Evolutionary conservation across 768 basidiomycete genomes (phyloP), one percentile per base, ranked within the genome.

Genomic region (Suillus subalutaceus): DNA sequence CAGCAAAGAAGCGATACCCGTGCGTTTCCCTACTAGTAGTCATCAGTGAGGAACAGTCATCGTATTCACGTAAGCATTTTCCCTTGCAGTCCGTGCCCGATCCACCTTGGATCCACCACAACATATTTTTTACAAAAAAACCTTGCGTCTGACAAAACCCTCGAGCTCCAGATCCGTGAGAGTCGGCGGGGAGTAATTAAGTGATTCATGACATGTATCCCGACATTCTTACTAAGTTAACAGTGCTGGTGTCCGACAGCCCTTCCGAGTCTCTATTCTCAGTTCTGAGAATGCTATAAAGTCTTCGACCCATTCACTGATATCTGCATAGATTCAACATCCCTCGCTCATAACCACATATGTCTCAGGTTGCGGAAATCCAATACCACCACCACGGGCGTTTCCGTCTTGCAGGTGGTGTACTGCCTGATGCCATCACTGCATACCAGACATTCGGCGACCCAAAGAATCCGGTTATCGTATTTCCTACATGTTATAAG

Each of bases 401-500:
- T 30, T 83, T 87, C 70, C 77, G 71, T n/a, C 81, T 87, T 44
- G 73, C 82, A 62, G 86, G 87, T 12, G 87, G 87, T 15, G 74
- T 84, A 3, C 72, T 88, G 23, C 86, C 87, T 4, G 81, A 86
- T 65, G 86, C 87, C 8, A 70, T 86, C 32, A 88, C 87, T n/a
- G 86, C 87, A 23, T 88, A 85, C 69, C 78, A 84, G 61, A 86
- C 85, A 0, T 87, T 86, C 67, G 87, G 87, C 16, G 74, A 85
- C 68, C 79, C 81, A 3, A 71, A 72, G 16, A 87, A 86, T 55
- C 87, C 87, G 3, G 88, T 85, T 70, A 80, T 87, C 40, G 84
- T 88, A 16, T 87, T 86, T 71, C 86, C 86, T 5, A 87, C 86
- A 5, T 88, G 85, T 66, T 88, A 84, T 69, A 85, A 85, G 2